Evolutionary conservation across 108 stramenopile species (phyloP), one percentile per base, ranked within the genome.

Genomic region (Cyclotella kingstonii): DNA sequence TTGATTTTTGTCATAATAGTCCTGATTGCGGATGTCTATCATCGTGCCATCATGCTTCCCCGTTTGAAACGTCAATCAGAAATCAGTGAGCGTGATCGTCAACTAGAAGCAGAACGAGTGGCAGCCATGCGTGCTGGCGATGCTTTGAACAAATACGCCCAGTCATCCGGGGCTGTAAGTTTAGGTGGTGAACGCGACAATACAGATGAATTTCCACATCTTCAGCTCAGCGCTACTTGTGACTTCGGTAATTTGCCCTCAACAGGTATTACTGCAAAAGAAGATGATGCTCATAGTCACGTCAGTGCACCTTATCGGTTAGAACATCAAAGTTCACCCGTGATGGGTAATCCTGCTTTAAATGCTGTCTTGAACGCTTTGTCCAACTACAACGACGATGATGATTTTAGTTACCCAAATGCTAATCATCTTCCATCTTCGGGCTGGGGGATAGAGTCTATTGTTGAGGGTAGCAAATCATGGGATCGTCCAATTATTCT

Each of bases 21-120:
- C 1, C 52, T 95, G 35, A 73, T 80, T 12, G 94, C 94, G 17
- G 94, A 95, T 57, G 45, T 92, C 14, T 95, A 91, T 50, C 94
- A 95, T 58, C 81, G 94, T 14, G 74, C 82, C 26, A 85, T 94
- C 8, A 85, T 90, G 38, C 36, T 94, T 21, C 90, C 90, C 10
- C 78, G 93, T 43, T 45, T 84, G 26, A 36, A 40, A 34, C 43
- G 43, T 11, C 49, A 60, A 45, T 55, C 53, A 6, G 58, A 75
- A 41, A 75, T 60, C 39, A 10, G 38, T 9, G 80, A 83, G 64
- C 60, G 54, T 18, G 49, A 64, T 29, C 69, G 81, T 5, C 80
- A 83, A 60, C 11, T 71, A 25, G 72, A 63, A 45, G 80, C 76
- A 27, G 76, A 38, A 26, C 38, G 44, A 46, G 42, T 42, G 8